These are phyloP conservation scores for Posidonia oceanica DNA, from an alignment of 116 monocot species.

Conservation along the genomic window DNA sequence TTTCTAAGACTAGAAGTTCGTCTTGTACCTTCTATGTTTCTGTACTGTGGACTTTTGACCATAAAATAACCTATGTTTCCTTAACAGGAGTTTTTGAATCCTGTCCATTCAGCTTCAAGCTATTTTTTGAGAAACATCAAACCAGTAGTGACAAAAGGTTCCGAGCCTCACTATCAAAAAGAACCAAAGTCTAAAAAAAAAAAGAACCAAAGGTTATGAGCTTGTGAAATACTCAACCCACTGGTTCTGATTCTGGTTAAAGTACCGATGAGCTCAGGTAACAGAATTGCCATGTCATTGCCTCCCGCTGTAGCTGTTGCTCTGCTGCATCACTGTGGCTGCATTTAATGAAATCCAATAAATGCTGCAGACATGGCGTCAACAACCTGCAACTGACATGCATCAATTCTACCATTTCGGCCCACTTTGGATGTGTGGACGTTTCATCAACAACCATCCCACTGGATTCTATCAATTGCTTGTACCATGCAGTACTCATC, in stretches of 20 bases:
- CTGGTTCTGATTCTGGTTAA: neutral
- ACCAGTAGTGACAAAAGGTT: no score
- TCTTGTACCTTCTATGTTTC: no score
- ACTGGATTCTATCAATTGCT: neutral
- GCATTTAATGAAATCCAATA: neutral
- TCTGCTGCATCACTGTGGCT: neutral
- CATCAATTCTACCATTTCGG: conserved; percentile 2
- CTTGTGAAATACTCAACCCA: neutral
- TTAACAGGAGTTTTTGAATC: no score
- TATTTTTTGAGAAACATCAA: no score
- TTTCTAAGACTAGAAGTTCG: no score
- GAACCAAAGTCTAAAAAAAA: no score
- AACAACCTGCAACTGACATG: conserved; percentile 1
- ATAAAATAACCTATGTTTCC: no score
- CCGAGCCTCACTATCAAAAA: no score
- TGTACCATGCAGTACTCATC: neutral
- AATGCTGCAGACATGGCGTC: conserved; percentile 6
- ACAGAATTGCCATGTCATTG: neutral
- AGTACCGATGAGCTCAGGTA: neutral
- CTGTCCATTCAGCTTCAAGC: no score
- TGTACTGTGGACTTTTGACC: no score
- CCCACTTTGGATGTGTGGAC: neutral
- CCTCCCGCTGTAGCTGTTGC: neutral
- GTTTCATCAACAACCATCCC: neutral
- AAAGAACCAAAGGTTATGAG: no score